Percentiles rank a stretch among this genome's conserved stretches.
These are phyloP conservation scores for Diaporthe longicolla DNA, from an alignment of 2,329 filamentous ascomycete genomes.

Conservation along the genomic window DNA sequence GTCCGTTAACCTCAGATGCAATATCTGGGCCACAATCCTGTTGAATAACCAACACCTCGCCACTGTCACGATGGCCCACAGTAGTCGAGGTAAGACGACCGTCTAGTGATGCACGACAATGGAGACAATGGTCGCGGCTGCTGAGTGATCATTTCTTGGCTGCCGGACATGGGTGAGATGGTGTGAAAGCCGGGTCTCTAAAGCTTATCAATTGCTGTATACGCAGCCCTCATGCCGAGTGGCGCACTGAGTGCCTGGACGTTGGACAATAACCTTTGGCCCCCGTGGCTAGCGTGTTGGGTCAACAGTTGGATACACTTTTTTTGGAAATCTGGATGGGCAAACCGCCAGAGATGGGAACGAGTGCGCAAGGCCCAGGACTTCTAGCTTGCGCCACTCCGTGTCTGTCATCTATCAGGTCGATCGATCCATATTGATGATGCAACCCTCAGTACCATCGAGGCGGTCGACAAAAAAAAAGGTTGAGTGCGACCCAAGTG, in stretches of 20 bases:
- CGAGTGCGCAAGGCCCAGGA: neutral
- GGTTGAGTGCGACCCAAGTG: slow-evolving; percentile 30
- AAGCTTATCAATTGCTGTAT: neutral
- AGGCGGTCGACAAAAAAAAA: neutral
- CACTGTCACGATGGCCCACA: neutral
- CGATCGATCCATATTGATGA: slow-evolving; percentile 12
- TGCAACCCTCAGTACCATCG: slow-evolving; percentile 19
- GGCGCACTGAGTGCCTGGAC: neutral
- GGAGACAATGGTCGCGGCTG: neutral
- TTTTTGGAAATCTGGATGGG: neutral
- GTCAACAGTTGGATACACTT: neutral
- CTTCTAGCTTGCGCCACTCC: neutral
- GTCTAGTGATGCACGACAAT: neutral
- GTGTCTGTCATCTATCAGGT: neutral
- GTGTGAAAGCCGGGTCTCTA: neutral
- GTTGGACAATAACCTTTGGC: neutral
- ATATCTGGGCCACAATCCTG: neutral
- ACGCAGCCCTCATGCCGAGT: neutral
- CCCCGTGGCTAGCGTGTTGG: neutral
- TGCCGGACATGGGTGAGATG: neutral
- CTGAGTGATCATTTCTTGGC: neutral
- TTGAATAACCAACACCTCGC: neutral
- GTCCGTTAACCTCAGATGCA: neutral
- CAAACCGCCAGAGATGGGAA: neutral
- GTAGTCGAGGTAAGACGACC: neutral